A percentile compares a stretch with the other conserved stretches of the same genome.
phyloP scores from a whole-genome alignment of 441 rosid species.

The Jatropha podagrica region DNA sequence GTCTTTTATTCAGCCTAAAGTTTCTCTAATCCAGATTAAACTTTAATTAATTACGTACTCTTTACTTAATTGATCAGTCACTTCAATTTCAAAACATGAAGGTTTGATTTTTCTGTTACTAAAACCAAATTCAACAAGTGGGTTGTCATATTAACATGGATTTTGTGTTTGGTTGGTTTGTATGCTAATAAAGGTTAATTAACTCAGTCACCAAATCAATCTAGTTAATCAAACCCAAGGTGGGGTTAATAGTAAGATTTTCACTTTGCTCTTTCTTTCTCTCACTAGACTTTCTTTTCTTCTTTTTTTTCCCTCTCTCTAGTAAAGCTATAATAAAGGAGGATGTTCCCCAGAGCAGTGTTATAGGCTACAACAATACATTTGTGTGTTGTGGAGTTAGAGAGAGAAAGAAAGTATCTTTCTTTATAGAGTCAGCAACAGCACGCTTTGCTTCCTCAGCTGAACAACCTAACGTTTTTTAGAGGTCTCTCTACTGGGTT shows the following conservation, averaged over 20 bases:
- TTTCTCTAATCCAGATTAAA: background rate
- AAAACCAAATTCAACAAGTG: background rate
- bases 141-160: background rate
- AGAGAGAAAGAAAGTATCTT: slow-evolving; percentile 9
- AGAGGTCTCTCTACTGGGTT: slow-evolving; percentile 29
- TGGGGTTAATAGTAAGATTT: background rate
- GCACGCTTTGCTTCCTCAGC: slow-evolving; percentile 63
- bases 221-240: background rate
- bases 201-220: background rate
- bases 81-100: background rate
- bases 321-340: slow-evolving; percentile 16
- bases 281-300: background rate
- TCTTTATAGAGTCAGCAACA: slow-evolving; percentile 26
- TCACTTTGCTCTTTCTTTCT: background rate
- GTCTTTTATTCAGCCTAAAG: slow-evolving; percentile 20
- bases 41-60: background rate
- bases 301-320: slow-evolving; percentile 2
- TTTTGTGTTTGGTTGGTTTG: background rate
- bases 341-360: slow-evolving; percentile 23
- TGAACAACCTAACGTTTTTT: slow-evolving; percentile 45
- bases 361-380: background rate
- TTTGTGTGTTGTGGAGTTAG: slow-evolving; percentile 2
- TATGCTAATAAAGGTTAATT: background rate
- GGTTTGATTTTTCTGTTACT: background rate
- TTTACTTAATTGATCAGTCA: background rate